Conservation (phyloP, 192 early-diverging fungal genomes). For the Coemansia reversa region DNA sequence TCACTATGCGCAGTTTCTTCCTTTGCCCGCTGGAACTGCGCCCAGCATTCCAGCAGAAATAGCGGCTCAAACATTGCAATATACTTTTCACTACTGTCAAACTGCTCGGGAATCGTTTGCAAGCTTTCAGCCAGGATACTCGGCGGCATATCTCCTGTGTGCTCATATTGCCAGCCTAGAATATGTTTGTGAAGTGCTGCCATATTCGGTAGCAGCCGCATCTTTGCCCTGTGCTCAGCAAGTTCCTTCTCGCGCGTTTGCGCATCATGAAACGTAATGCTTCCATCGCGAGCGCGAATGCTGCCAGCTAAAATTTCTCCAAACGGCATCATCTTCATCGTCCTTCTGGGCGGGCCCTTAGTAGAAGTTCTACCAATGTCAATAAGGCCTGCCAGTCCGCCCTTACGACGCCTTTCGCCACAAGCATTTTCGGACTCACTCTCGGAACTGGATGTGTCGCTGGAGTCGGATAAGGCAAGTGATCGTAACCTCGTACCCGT, state of each 20-base stretch:
- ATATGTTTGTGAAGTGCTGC: conserved; percentile 59
- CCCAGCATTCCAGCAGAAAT: conserved; percentile 81
- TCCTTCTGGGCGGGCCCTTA: conserved; percentile 10
- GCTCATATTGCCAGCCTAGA: conserved; percentile 61
- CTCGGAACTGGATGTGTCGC: conserved; percentile 29
- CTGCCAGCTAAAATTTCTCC: not conserved
- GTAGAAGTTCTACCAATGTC: conserved; percentile 10
- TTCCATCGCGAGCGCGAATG: conserved; percentile 1
- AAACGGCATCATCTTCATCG: conserved; percentile 24
- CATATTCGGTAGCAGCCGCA: conserved; percentile 57
- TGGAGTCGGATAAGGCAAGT: not conserved
- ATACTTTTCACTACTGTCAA: conserved; percentile 63
- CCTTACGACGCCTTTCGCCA: conserved; percentile 6
- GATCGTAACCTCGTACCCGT: not conserved
- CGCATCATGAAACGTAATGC: conserved; percentile 4
- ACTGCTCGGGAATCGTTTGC: conserved; percentile 59
- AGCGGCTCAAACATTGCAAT: conserved; percentile 73
- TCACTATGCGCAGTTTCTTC: conserved; percentile 56
- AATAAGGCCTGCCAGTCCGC: conserved; percentile 28
- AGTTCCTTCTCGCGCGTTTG: conserved; percentile 30
- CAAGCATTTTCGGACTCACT: conserved; percentile 10
- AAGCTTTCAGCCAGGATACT: conserved; percentile 20
- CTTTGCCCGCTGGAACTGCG: conserved; percentile 70
- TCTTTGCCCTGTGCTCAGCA: conserved; percentile 46
- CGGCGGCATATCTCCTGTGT: conserved; percentile 59